A percentile compares a stretch with the other conserved stretches of the same genome.
phyloP scores from a whole-genome alignment of 768 basidiomycete genomes.

The Xerocomellus intermedius region DNA sequence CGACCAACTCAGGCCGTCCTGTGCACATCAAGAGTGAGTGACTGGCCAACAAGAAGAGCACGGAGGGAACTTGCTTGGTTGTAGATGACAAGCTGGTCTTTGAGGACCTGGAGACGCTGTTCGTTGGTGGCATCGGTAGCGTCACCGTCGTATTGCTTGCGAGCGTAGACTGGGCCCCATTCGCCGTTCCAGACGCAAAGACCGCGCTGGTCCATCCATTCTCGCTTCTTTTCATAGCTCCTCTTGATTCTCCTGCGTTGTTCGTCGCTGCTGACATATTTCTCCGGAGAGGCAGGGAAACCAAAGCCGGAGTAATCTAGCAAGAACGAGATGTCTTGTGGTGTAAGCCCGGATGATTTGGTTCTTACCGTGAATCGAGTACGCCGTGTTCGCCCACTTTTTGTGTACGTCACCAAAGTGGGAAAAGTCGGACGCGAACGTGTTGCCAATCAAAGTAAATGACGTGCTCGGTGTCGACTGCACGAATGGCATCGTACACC shows the following conservation, averaged over 20 bases:
- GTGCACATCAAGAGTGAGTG: background rate
- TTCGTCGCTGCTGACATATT: slow-evolving; percentile 50
- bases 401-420: slow-evolving; percentile 63
- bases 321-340: background rate
- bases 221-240: slow-evolving; percentile 70
- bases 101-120: slow-evolving; percentile 59
- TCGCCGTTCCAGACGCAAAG: slow-evolving; percentile 80
- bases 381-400: slow-evolving; percentile 69
- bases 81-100: slow-evolving; percentile 75
- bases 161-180: slow-evolving; percentile 80
- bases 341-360: background rate
- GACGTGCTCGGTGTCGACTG: slow-evolving; percentile 64
- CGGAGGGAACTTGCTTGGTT: slow-evolving; percentile 32
- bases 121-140: slow-evolving; percentile 66
- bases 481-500: slow-evolving; percentile 67
- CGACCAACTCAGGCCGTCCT: slow-evolving; percentile 73
- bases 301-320: slow-evolving; percentile 49
- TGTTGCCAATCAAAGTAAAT: slow-evolving; percentile 84
- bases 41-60: background rate
- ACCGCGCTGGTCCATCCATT: slow-evolving; percentile 69
- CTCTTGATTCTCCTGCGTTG: slow-evolving; percentile 51
- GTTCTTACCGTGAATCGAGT: slow-evolving; percentile 66
- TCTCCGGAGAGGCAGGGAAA: slow-evolving; percentile 59
- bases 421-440: slow-evolving; percentile 77
- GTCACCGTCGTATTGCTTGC: slow-evolving; percentile 56